Base-by-base conservation (phyloP, 2,329 filamentous ascomycete species). In the Colletotrichum sublineola region DNA sequence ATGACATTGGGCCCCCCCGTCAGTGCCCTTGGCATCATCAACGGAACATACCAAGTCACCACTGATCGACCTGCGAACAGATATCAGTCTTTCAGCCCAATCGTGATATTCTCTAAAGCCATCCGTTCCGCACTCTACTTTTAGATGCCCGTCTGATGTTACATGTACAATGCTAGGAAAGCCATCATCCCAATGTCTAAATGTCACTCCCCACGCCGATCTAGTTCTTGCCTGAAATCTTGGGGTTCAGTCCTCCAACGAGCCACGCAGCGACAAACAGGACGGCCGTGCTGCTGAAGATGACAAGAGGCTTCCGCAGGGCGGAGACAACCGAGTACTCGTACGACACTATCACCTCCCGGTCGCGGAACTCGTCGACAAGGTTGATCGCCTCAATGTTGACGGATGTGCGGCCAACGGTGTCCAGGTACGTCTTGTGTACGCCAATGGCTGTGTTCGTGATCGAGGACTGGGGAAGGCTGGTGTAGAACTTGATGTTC, bases 341-440 rank as follows among this genome's bases (percentile, higher is more conserved):
- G 82, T 99, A 99, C 2, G 93, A 92, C 65, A 98, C 93, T 77
- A 97, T 86, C 31, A 98, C 82, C 75, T 96, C 91, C 42, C 93
- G 91, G 78, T 95, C 94, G 66, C 95, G 89, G 78, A 95, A 90
- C 76, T 98, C 96, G 77, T 99, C 96, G 1, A 97, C 94, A 64
- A 98, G 85, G 81, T 98, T 98, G 77, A 91, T 88, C 9, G 94
- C 94, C 74, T 92, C 93, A 78, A 99, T 87, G 63, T 89, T 92
- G 73, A 99, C 87, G 0, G 92, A 89, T 0, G 96, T 97, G 75
- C 96, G 93, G 73, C 96, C 96, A 42, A 96, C 78, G 0, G 96
- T 98, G 82, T 99, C 96, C 84, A 99, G 93, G 83, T 95, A 99
- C 0, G 95, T 98, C 82, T 91, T 92, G 84, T 96, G 90, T n/a